Base-by-base conservation (phyloP, 352 stramenopile genomes). In the Vaucheria bursata region DNA sequence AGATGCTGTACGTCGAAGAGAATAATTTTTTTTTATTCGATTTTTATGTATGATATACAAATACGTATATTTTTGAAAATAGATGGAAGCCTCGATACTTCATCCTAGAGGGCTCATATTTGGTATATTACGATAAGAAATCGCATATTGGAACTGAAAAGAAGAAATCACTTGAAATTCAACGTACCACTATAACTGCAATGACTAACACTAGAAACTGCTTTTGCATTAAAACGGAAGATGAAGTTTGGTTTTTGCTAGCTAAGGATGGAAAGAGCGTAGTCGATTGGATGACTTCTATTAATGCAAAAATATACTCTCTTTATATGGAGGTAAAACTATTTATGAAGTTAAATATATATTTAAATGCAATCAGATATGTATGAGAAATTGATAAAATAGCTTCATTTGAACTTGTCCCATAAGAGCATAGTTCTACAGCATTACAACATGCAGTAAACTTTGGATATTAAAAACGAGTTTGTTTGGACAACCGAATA, bases 271-370 rank as follows among this genome's bases (percentile, higher is more conserved):
- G 78, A 31, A 29, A 7, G 4, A 52, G 32, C 37, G 73, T 75
- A 71, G 74, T 78, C 45, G 78, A 73, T 35, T 80, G 75, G 75
- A 80, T 80, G 75, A 80, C 75, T 1, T 69, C 75, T 36, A 75
- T 80, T 71, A 80, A 80, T 64, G 75, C 75, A 3, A 69, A 75
- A 32, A 79, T 80, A 33, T 70, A 80, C 69, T 50, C 65, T 12
- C 25, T 80, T 32, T 80, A 77, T 45, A 75, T 80, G 35, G 71
- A 80, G 75, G 45, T 59, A 59, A 12, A 25, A n/a, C n/a, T n/a
- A n/a, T n/a, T n/a, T n/a, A n/a, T n/a, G n/a, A n/a, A n/a, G n/a
- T n/a, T n/a, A n/a, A n/a, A n/a, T n/a, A n/a, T n/a, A n/a, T n/a
- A n/a, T n/a, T n/a, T n/a, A n/a, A n/a, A n/a, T n/a, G n/a, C n/a